Conservation (phyloP, 345 rosid species). For the Lumnitzera littorea region DNA sequence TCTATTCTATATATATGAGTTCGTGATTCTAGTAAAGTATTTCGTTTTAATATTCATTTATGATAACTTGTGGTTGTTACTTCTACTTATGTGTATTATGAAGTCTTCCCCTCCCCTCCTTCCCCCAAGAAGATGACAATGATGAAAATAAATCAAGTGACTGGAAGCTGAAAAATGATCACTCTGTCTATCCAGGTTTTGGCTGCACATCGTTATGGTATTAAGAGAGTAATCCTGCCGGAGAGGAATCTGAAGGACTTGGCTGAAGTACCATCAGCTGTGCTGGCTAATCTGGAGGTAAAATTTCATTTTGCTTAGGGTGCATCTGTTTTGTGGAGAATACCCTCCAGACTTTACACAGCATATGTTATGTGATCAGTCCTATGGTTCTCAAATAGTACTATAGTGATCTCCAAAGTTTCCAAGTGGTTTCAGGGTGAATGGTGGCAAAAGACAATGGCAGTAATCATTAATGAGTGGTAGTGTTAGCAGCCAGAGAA, state of each 20-base stretch:
- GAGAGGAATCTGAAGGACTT: constrained; percentile 93
- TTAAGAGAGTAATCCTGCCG: constrained; percentile 91
- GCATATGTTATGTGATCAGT: not conserved
- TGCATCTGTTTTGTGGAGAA: not conserved
- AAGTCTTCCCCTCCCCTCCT: too few species aligned
- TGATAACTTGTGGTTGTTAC: too few species aligned
- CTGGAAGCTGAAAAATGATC: too few species aligned
- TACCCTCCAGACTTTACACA: not conserved
- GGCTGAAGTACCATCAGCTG: constrained; percentile 86
- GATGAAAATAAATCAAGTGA: not conserved
- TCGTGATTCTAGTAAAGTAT: not conserved
- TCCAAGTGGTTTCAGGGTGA: too few species aligned
- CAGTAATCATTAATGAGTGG: too few species aligned
- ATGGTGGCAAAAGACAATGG: too few species aligned
- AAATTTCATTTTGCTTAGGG: constrained; percentile 3
- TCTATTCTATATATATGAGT: not conserved
- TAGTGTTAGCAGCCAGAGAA: too few species aligned
- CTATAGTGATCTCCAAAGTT: too few species aligned
- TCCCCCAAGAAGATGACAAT: too few species aligned
- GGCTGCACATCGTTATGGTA: constrained; percentile 91
- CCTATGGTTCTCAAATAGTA: not conserved
- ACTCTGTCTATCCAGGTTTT: constrained; percentile 45
- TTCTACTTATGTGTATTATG: too few species aligned
- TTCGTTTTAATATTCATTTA: not conserved
- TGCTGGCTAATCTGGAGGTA: constrained; percentile 82